Evolutionary conservation across 2,329 filamentous ascomycete species (phyloP).

Genomic region (Aspergillus sp.): DNA sequence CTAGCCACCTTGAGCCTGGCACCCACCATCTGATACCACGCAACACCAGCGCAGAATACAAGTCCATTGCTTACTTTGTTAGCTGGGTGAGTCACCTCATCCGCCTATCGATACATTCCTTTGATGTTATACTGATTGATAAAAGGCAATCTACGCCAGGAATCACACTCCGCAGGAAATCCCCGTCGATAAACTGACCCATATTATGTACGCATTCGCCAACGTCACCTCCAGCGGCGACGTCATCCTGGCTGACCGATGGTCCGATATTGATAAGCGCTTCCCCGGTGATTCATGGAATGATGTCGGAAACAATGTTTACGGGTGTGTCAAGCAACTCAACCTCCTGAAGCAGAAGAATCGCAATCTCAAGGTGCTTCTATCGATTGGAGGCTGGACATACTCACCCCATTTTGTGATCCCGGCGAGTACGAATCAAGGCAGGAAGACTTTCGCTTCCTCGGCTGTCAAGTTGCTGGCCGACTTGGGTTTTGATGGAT

Average conservation of each 20-base stretch:
- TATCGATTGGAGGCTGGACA: conserved; percentile 83
- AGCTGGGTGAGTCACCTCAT: conserved; percentile 43
- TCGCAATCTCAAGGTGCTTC: conserved; percentile 73
- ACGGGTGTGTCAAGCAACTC: conserved; percentile 77
- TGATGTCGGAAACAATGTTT: conserved; percentile 70
- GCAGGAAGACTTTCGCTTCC: conserved; percentile 65
- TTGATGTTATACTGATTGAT: conserved; percentile 3
- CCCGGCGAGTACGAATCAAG: conserved; percentile 63
- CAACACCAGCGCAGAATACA: conserved; percentile 6
- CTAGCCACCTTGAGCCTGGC: too few relatives aligned
- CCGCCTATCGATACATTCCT: background rate
- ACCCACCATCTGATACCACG: background rate
- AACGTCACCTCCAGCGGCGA: conserved; percentile 82
- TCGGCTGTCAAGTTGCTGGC: conserved; percentile 73
- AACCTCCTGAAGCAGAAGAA: conserved; percentile 74
- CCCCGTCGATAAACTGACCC: conserved; percentile 77
- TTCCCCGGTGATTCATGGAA: conserved; percentile 68
- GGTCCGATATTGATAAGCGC: conserved; percentile 69
- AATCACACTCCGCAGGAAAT: conserved; percentile 85
- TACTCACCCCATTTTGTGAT: conserved; percentile 72
- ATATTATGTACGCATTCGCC: conserved; percentile 88
- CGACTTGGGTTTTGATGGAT: conserved; percentile 68
- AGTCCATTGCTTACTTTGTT: conserved; percentile 48
- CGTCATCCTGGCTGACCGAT: conserved; percentile 72
- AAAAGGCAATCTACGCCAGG: conserved; percentile 77